Conservation (phyloP, 805 yeast species). For the Cyberlindnera americana region DNA sequence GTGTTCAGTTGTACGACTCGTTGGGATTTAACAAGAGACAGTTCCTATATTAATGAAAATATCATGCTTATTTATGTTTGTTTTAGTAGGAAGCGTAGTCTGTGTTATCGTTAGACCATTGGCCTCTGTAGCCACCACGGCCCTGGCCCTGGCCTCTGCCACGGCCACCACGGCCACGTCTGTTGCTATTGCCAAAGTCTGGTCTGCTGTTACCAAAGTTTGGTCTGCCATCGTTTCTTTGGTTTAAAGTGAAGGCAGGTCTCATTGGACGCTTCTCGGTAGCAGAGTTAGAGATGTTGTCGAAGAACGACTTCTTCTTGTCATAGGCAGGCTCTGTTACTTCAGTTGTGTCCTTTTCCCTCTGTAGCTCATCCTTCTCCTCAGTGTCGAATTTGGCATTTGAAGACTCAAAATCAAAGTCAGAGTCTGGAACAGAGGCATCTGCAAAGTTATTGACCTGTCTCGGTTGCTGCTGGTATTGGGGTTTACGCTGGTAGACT, state of each 20-base stretch:
- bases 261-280: slow-evolving; percentile 35
- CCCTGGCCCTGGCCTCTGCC: too few relatives aligned
- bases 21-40: slow-evolving; percentile 10
- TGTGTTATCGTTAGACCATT: slow-evolving; percentile 2
- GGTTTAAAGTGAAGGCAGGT: slow-evolving; percentile 7
- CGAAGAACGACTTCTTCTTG: slow-evolving; percentile 84
- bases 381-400: slow-evolving; percentile 64
- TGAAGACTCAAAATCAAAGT: slow-evolving; percentile 71
- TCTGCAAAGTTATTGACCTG: slow-evolving; percentile 15
- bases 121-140: slow-evolving; percentile 7
- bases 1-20: slow-evolving; percentile 16
- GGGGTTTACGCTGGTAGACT: slow-evolving; percentile 12
- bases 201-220: not conserved
- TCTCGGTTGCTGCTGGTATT: slow-evolving; percentile 9
- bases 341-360: slow-evolving; percentile 14
- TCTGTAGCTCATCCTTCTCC: slow-evolving; percentile 9
- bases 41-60: not conserved
- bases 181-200: slow-evolving; percentile 5
- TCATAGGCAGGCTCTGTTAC: slow-evolving; percentile 49
- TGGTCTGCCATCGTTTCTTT: not conserved
- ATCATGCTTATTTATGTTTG: not conserved
- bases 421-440: slow-evolving; percentile 46
- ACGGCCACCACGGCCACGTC: slow-evolving; percentile 15
- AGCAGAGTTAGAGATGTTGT: slow-evolving; percentile 70
- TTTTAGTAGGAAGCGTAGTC: slow-evolving; percentile 1